These are phyloP conservation scores for Sicyos baderoa DNA, from an alignment of 306 rosid species.

Conservation along the genomic window DNA sequence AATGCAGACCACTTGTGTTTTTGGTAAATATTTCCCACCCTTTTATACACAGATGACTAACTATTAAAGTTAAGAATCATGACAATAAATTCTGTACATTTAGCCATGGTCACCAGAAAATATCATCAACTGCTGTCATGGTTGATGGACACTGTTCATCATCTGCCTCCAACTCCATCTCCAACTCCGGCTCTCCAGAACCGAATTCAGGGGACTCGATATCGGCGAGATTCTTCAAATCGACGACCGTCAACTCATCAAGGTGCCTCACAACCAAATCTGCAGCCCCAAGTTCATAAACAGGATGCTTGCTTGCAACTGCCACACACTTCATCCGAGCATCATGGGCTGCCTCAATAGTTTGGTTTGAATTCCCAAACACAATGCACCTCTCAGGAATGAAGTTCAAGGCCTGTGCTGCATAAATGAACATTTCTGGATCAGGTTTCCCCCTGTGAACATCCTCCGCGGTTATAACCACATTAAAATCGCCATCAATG, in stretches of 20 bases:
- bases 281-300: conserved; percentile 86
- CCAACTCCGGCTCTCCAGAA: conserved; percentile 62
- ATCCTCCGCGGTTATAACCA: conserved; percentile 83
- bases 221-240: conserved; percentile 80
- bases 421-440: conserved; percentile 93
- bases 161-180: conserved; percentile 50
- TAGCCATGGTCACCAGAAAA: conserved; percentile 57
- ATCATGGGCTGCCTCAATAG: conserved; percentile 96
- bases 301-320: conserved; percentile 96
- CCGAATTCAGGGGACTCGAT: conserved; percentile 66
- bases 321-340: conserved; percentile 94
- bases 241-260: conserved; percentile 80
- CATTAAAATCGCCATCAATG: conserved; percentile 59
- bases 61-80: conserved; percentile 59
- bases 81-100: conserved; percentile 54
- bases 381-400: conserved; percentile 95
- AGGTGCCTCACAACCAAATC: conserved; percentile 77
- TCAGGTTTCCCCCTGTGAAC: conserved; percentile 93
- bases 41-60: conserved; percentile 31
- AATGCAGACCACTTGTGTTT: conserved; percentile 44
- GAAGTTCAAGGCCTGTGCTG: conserved; percentile 71
- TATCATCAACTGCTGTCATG: conserved; percentile 42
- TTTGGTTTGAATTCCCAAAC: conserved; percentile 86
- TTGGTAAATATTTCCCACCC: conserved; percentile 18
- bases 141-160: conserved; percentile 39